These are phyloP conservation scores for Capsicum chinense DNA, from an alignment of 257 asterid species.

Conservation along the genomic window DNA sequence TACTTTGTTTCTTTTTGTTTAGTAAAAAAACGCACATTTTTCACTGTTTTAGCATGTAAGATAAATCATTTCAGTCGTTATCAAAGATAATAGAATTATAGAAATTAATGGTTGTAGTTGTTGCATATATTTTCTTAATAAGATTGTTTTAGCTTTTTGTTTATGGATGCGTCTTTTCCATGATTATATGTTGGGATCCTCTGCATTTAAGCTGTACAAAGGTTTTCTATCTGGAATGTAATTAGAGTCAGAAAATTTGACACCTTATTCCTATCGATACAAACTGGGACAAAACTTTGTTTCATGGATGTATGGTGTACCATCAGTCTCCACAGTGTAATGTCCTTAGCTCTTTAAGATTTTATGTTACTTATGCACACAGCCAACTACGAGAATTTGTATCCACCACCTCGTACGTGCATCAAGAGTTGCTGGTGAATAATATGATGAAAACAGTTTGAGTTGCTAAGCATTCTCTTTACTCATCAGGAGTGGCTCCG, in stretches of 20 bases:
- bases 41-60: neutral
- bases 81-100: neutral
- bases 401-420: constrained; percentile 11
- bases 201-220: neutral
- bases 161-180: neutral
- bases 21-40: neutral
- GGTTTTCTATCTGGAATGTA: constrained; percentile 3
- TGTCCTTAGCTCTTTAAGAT: constrained; percentile 9
- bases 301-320: neutral
- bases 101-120: neutral
- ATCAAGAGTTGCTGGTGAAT: neutral
- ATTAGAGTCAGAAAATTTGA: neutral
- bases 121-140: constrained; percentile 2
- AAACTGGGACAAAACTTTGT: neutral
- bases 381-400: constrained; percentile 16
- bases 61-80: neutral
- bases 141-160: neutral
- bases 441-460: neutral
- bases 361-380: neutral
- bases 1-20: neutral
- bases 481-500: neutral
- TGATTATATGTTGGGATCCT: constrained; percentile 17
- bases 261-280: neutral
- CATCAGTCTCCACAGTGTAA: neutral
- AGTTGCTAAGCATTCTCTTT: constrained; percentile 1